Evolutionary conservation across 352 stramenopile species (phyloP), one percentile per base, ranked within the genome.

Genomic region (Pythium angustatum): DNA sequence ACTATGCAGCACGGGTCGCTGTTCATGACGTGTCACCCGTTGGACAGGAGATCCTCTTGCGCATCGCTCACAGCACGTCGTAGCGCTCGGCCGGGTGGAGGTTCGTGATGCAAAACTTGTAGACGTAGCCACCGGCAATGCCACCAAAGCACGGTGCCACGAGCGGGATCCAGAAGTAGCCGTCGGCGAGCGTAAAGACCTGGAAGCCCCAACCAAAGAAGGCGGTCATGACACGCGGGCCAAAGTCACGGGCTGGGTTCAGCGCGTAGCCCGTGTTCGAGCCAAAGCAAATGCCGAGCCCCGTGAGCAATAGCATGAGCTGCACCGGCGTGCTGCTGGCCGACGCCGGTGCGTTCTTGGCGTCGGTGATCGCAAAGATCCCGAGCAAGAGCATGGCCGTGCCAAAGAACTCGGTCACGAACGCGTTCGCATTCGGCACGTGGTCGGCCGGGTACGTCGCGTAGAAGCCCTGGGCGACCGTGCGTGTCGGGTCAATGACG

Each of bases 201-300:
- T 75, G 72, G 1, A 68, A 72, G 53, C 78, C 78, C 66, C 75
- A 87, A 24, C 78, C 78, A 24, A 72, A 73, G 17, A 70, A 61
- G 47, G 48, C 66, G 14, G 75, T 85, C 56, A 85, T 69, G 27
- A 85, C 45, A 11, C 77, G 75, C 41, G 75, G 75, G 6, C 68
- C 75, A 55, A 85, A 81, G 66, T 85, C 77, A 49, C 77, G 72
- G 26, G 77, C 77, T 17, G 74, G 83, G 68, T 91, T 91, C 28
- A 91, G 64, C 27, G 83, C 83, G 64, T 88, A 90, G 43, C 81
- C 79, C 8, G 83, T 81, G 64, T 89, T 92, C 59, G 83, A 78
- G 36, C 83, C 81, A 45, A 92, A 90, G 9, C 77, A 75, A 76
- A 90, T 92, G 41, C 83, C 81, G 33, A 92, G 82, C 6, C 58